Conservation (phyloP, 2,329 filamentous ascomycete genomes). For the Alternaria arbusti region DNA sequence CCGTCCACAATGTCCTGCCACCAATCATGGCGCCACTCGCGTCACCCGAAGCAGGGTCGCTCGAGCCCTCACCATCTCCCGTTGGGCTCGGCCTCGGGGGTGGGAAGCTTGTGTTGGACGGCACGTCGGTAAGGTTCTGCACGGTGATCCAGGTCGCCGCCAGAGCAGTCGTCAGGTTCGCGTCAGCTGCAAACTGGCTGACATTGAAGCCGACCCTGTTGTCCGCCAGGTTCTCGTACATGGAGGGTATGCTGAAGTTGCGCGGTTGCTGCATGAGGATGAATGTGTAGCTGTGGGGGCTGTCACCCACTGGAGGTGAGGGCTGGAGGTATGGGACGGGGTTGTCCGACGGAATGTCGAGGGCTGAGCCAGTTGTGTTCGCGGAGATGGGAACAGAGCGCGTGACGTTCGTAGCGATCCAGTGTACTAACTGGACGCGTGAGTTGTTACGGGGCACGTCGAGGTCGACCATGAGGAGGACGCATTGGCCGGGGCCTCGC, state of each 20-base stretch:
- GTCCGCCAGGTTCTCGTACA: conserved; percentile 34
- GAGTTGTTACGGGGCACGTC: conserved; percentile 43
- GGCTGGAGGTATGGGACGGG: conserved; percentile 36
- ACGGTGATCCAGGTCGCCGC: conserved; percentile 51
- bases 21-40: conserved; percentile 13
- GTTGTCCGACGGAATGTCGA: conserved; percentile 17
- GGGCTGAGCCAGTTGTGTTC: conserved; percentile 11
- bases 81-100: conserved; percentile 25
- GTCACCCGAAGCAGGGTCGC: conserved; percentile 9
- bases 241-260: conserved; percentile 32
- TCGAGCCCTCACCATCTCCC: background rate
- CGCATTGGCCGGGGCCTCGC: conserved; percentile 13
- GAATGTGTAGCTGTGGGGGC: conserved; percentile 38
- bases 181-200: conserved; percentile 40
- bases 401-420: conserved; percentile 39
- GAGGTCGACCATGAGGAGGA: conserved; percentile 42
- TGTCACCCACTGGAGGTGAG: conserved; percentile 37
- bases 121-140: conserved; percentile 34
- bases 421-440: conserved; percentile 41
- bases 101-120: conserved; percentile 25
- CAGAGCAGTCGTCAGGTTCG: conserved; percentile 36
- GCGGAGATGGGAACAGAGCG: conserved; percentile 3
- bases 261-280: conserved; percentile 36
- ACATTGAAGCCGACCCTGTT: conserved; percentile 46
- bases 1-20: conserved; percentile 6